Evolutionary conservation across 106 monocot species (phyloP), one percentile per base, ranked within the genome.

Genomic region (Narthecium ossifragum): DNA sequence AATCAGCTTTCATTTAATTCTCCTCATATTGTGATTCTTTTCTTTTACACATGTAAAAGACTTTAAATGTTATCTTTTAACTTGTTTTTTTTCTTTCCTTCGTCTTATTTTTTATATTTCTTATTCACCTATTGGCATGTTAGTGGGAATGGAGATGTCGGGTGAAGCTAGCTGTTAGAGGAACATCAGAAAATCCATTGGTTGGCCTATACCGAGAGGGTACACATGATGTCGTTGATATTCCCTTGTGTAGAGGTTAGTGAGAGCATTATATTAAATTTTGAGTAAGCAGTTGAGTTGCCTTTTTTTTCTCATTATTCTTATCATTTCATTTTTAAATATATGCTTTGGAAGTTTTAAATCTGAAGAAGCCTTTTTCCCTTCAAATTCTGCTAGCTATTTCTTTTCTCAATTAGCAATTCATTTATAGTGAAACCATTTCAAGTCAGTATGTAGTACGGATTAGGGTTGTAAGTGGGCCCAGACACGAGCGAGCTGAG

Each of bases 61-160:
- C 36, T 36, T 6, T 36, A 36, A 6, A 36, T 36, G 7, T 36
- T 36, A 10, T 6, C 7, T 36, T 5, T 36, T 10, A 5, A 36
- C 21, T 59, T 22, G 59, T 4, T 59, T 21, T 59, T 24, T 23
- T 23, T 39, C 36, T 36, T 39, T 24, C 6, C 9, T 41, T 26
- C 22, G 22, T 58, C 10, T 46, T 51, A n/a, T 46, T 39, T 30
- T 38, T 46, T 17, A 23, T 29, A 11, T 56, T 31, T 59, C 0
- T 15, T 43, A 37, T 41, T 21, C 8, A 26, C 51, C 24, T 45
- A 27, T 56, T 36, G 40, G 58, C 23, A 31, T 73, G 55, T 23
- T 23, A 94, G 96, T 84, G 68, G 78, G 84, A 84, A 54, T 98
- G 96, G 96, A 78, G 96, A 66, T 98, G 96, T 26, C 73, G 96